Conservation (phyloP, 768 basidiomycete genomes). For the Tubosaeta sp. region DNA sequence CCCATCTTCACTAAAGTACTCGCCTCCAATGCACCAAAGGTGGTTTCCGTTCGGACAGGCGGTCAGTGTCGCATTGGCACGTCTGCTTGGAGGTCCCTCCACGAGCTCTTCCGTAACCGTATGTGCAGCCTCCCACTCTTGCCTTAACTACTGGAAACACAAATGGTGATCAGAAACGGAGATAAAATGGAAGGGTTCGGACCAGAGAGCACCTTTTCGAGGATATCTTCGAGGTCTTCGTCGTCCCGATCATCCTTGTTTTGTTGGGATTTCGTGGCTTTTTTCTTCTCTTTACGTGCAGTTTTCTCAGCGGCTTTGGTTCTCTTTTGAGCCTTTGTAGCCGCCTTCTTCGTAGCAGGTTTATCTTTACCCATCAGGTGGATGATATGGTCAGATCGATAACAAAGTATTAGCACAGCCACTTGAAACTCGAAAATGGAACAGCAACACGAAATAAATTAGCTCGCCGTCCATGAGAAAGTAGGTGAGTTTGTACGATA, state of each 20-base stretch:
- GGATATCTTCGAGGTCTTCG: slow-evolving; percentile 78
- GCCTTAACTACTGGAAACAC: slow-evolving; percentile 56
- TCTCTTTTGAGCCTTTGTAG: slow-evolving; percentile 62
- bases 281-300: slow-evolving; percentile 65
- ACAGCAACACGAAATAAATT: background rate
- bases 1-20: slow-evolving; percentile 83
- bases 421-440: background rate
- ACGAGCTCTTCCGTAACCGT: slow-evolving; percentile 83
- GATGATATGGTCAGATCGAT: background rate
- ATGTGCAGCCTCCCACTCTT: slow-evolving; percentile 81
- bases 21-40: slow-evolving; percentile 82
- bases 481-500: background rate
- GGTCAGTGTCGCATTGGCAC: slow-evolving; percentile 81
- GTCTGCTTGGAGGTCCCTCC: slow-evolving; percentile 74
- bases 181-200: background rate
- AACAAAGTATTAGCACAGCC: background rate
- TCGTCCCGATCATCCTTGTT: slow-evolving; percentile 60
- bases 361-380: slow-evolving; percentile 20
- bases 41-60: slow-evolving; percentile 77
- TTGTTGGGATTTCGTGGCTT: slow-evolving; percentile 38
- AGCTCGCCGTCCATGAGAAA: background rate
- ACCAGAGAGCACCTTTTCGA: slow-evolving; percentile 58
- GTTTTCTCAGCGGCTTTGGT: slow-evolving; percentile 62
- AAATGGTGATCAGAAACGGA: background rate
- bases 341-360: slow-evolving; percentile 34